Percentiles rank a stretch among this genome's conserved stretches.
Conservation (phyloP, 768 basidiomycete genomes). For the Hortiboletus flavorubellus region DNA sequence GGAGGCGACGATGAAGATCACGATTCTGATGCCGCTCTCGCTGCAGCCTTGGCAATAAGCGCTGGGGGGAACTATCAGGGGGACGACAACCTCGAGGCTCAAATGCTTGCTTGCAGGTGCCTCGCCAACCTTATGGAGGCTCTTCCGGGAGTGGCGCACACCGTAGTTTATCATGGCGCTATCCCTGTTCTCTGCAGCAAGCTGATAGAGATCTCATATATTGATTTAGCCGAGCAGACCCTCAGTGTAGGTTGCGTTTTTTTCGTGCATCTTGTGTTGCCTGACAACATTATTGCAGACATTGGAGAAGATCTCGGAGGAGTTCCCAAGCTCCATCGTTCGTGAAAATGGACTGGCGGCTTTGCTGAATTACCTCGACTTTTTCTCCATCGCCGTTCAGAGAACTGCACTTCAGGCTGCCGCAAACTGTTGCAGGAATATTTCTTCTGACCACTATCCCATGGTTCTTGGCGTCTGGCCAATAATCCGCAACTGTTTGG, state of each 20-base stretch:
- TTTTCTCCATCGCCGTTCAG: slow-evolving; percentile 97
- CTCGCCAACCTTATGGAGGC: slow-evolving; percentile 98
- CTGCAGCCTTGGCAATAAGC: slow-evolving; percentile 84
- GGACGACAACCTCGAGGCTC: slow-evolving; percentile 88
- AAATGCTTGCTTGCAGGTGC: slow-evolving; percentile 94
- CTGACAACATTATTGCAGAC: slow-evolving; percentile 54
- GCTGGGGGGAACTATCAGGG: slow-evolving; percentile 65
- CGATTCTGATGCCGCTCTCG: slow-evolving; percentile 85
- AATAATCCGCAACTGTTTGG: slow-evolving; percentile 87
- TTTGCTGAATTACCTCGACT: slow-evolving; percentile 93
- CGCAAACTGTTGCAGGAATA: slow-evolving; percentile 93
- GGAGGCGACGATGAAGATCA: slow-evolving; percentile 62
- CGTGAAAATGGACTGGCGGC: slow-evolving; percentile 94
- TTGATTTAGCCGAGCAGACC: slow-evolving; percentile 97
- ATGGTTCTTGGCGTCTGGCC: slow-evolving; percentile 91
- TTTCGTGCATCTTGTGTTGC: background rate
- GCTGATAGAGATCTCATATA: slow-evolving; percentile 93
- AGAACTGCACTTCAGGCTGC: slow-evolving; percentile 95
- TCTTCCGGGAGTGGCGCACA: slow-evolving; percentile 96
- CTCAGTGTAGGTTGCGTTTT: slow-evolving; percentile 70
- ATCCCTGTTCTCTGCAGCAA: slow-evolving; percentile 98
- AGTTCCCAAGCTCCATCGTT: slow-evolving; percentile 93
- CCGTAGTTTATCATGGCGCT: slow-evolving; percentile 96
- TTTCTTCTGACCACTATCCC: slow-evolving; percentile 82
- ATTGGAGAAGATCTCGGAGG: slow-evolving; percentile 96